Evolutionary conservation across 2,329 filamentous ascomycete species (phyloP), one percentile per base, ranked within the genome.

Genomic region (Ophiobolus disseminans): DNA sequence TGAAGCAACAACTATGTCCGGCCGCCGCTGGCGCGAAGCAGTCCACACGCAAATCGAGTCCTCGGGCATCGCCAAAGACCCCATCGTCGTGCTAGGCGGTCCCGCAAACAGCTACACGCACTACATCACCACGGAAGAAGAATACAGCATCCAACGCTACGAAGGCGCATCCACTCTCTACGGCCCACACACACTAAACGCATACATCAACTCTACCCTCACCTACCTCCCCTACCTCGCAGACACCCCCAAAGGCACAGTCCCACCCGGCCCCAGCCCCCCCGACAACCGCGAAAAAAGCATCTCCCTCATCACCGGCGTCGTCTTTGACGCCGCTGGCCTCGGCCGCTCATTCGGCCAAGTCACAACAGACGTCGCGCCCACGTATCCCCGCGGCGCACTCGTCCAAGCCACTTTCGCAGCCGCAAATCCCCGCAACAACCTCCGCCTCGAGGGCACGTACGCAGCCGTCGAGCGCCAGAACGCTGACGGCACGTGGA

Each of bases 101-200:
- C 92, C 93, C 0, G 91, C 91, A 40, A 97, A 97, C 70, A 91
- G 85, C 49, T 97, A 97, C 72, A 86, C 90, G 3, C 89, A 93
- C 73, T 93, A 93, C 72, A 85, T 91, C 49, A 74, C 86, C 1
- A 93, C 91, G 0, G 82, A 86, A 21, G 89, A 95, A 70, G 89
- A 96, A 72, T 95, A 94, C 70, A 75, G 77, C 10, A 79, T 94
- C 36, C 93, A 97, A 75, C 87, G 93, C 8, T 97, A 97, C 74
- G 93, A 97, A 75, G 93, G 92, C n/a, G 93, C 90, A 0, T 93
- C 89, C 5, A 97, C 93, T 0, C 83, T 97, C 2, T 94, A 89
- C 69, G 93, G 93, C 0, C 88, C 83, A 2, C 85, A 91, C 71
- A 90, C 91, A 0, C 81, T 97, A 9, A 84, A 88, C 26, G 93